These are phyloP conservation scores for Hordeum vulgare DNA, from an alignment of 176 grass and related monocot species.

Conservation along the genomic window DNA sequence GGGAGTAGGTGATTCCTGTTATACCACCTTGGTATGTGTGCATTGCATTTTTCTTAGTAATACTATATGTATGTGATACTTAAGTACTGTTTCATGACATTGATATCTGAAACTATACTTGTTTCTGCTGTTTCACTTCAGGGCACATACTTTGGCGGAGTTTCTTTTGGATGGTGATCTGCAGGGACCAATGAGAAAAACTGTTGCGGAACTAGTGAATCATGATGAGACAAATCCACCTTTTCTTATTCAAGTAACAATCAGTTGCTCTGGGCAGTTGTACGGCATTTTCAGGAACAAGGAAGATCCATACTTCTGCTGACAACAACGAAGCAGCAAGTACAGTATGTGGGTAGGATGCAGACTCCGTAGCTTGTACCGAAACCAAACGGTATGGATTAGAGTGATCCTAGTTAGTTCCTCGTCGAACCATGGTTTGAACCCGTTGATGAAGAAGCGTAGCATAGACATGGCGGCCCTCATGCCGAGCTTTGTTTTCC, in stretches of 20 bases:
- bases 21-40: not conserved
- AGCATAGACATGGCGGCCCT: not conserved
- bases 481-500: not conserved
- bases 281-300: slow-evolving; percentile 31
- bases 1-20: not conserved
- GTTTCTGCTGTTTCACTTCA: slow-evolving; percentile 7
- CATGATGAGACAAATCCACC: not conserved
- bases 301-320: slow-evolving; percentile 34
- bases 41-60: not conserved
- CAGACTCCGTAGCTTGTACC: not conserved
- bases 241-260: not conserved
- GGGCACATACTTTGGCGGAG: not conserved
- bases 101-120: slow-evolving; percentile 15
- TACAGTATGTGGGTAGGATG: not conserved
- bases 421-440: not conserved
- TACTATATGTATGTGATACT: not conserved
- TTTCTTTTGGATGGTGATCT: slow-evolving; percentile 36
- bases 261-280: not conserved
- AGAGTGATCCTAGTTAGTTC: not conserved
- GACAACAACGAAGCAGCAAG: not conserved
- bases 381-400: not conserved
- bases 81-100: not conserved
- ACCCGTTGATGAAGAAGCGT: not conserved
- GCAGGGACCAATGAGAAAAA: slow-evolving; percentile 22
- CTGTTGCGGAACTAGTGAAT: not conserved